Evolutionary conservation across 495 filamentous ascomycete species (phyloP), one percentile per base, ranked within the genome.

Genomic region (Hyaloscypha variabilis): DNA sequence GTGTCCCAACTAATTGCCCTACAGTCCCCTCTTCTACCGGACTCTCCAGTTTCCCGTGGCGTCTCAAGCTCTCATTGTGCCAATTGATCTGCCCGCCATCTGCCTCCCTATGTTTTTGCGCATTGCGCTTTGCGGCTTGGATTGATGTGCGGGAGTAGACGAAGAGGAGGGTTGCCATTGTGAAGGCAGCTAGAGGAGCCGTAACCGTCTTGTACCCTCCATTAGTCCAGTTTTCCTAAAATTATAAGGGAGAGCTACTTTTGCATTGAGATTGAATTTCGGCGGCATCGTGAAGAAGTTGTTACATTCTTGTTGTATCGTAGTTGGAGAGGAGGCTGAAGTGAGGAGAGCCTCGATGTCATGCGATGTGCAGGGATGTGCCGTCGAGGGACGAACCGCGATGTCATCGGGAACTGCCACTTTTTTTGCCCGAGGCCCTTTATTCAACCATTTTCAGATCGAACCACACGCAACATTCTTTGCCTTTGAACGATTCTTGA

Each of bases 71-170:
- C 69, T 82, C 79, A 56, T 81, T 80, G 14, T 74, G 68, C 79
- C 79, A 80, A 65, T 70, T 74, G 64, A 81, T 78, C 66, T 80
- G 79, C 10, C 78, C 77, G 21, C 80, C 80, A 64, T 82, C 81
- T 25, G 77, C 81, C 42, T 77, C 75, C 25, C 81, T 67, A 42
- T 81, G 79, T 39, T 69, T 68, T 42, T 76, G 74, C 19, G 80
- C 80, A 67, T 79, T 79, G 4, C 71, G 65, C 36, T 74, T 81
- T 0, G 80, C 80, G 29, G 78, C 72, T 71, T 75, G 76, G 30
- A 80, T 82, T 0, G 74, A 76, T 14, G 76, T 73, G 21, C 79
- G 69, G 1, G 78, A 73, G 63, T 81, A 82, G 28, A 73, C 70
- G 56, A 83, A 79, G 25, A 83, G 67, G 8, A 83, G 39, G 19